phyloP scores from a whole-genome alignment of 2,329 filamentous ascomycete species.

The Salinomyces thailandicus region DNA sequence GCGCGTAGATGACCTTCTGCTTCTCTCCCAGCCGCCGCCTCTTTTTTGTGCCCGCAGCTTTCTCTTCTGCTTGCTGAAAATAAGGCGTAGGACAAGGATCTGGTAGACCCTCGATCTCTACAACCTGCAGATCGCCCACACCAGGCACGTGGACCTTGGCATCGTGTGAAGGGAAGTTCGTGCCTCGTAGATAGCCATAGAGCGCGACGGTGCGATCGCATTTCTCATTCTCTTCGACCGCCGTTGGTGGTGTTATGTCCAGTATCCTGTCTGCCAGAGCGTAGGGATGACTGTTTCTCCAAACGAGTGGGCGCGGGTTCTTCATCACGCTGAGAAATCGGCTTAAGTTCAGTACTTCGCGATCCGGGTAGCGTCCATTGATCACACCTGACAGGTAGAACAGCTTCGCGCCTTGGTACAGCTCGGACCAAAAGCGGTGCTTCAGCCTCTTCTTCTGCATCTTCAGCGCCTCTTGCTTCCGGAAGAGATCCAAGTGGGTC shows the following conservation, averaged over 20 bases:
- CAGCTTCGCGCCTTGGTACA: constrained; percentile 93
- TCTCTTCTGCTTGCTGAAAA: constrained; percentile 78
- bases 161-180: constrained; percentile 78
- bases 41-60: constrained; percentile 70
- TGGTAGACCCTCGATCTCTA: constrained; percentile 74
- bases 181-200: constrained; percentile 88
- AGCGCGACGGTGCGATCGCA: constrained; percentile 85
- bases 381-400: constrained; percentile 96
- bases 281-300: constrained; percentile 95
- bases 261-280: constrained; percentile 86
- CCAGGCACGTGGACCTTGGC: constrained; percentile 88
- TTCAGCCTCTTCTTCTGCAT: constrained; percentile 94
- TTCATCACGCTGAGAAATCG: constrained; percentile 98
- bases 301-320: constrained; percentile 89
- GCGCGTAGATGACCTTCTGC: constrained; percentile 90
- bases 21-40: constrained; percentile 82
- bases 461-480: constrained; percentile 82
- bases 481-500: constrained; percentile 90
- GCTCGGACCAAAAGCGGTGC: constrained; percentile 88
- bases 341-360: constrained; percentile 90
- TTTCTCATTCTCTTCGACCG: constrained; percentile 76
- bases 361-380: constrained; percentile 91
- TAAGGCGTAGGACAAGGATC: constrained; percentile 92
- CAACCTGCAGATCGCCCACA: constrained; percentile 76
- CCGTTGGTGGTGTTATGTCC: constrained; percentile 86